Evolutionary conservation across 495 filamentous ascomycete species (phyloP).

Genomic region (Annulohypoxylon bovei): DNA sequence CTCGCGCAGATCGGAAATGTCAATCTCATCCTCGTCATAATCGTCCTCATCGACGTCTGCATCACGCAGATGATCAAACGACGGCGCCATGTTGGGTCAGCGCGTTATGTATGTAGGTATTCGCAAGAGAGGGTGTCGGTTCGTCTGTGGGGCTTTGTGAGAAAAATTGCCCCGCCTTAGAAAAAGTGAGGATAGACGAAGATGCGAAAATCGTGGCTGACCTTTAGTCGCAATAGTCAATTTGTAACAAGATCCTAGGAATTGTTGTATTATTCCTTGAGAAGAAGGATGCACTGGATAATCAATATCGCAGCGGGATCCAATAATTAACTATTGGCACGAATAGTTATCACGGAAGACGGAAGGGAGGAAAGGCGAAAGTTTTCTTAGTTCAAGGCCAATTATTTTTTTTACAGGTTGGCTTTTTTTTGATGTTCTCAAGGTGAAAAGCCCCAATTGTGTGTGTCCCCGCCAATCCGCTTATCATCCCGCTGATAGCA

Average conservation of each 20-base stretch:
- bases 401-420: slow-evolving; percentile 33
- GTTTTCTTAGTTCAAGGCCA: slow-evolving; percentile 10
- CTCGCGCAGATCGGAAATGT: slow-evolving; percentile 91
- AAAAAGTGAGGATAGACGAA: slow-evolving; percentile 16
- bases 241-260: slow-evolving; percentile 35
- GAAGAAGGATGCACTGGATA: not conserved
- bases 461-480: slow-evolving; percentile 36
- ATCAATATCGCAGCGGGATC: not conserved
- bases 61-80: slow-evolving; percentile 66
- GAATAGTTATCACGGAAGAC: slow-evolving; percentile 6
- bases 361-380: slow-evolving; percentile 9
- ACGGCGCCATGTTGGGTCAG: slow-evolving; percentile 65
- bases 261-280: not conserved
- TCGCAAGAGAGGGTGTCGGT: not conserved
- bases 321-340: not conserved
- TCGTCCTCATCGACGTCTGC: slow-evolving; percentile 87
- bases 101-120: slow-evolving; percentile 11
- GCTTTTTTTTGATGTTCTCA: slow-evolving; percentile 32
- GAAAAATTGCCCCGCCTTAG: slow-evolving; percentile 49
- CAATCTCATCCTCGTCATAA: slow-evolving; percentile 90
- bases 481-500: slow-evolving; percentile 12
- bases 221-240: slow-evolving; percentile 16
- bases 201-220: not conserved
- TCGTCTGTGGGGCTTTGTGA: slow-evolving; percentile 22
- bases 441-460: slow-evolving; percentile 40